Base-by-base conservation (phyloP, 805 yeast species). In the Yamadazyma ubonensis region DNA sequence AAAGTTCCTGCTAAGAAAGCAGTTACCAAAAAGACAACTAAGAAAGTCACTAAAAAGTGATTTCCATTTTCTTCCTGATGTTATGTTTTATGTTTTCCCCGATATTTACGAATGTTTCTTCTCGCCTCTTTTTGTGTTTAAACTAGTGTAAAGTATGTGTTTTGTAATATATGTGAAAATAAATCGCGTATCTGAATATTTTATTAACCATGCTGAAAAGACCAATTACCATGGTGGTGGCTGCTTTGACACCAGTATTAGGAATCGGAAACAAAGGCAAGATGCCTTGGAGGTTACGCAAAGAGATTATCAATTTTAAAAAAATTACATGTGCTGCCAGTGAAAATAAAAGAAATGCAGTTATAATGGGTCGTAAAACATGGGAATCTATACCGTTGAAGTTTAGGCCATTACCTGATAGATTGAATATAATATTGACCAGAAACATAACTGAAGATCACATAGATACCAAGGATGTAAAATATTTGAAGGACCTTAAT, bases 361-460 rank as follows among this genome's bases (percentile, higher is more conserved):
- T 93, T 10, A 73, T 93, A 3, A 93, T 93, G 99, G 99, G 99
- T 10, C 74, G 97, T 43, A 85, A 81, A 55, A 91, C 98, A 2
- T 93, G 97, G 96, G 93, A 89, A 22, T 86, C 96, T 6, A 90
- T 93, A 22, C 98, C 99, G 0, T 45, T 62, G 1, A 81, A 75
- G 56, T 93, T 88, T 63, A 70, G 96, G 46, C 99, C 99, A 0
- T 70, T 93, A 32, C 81, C 83, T 2, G 78, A 71, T 35, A 73
- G 99, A 42, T 41, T 79, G 19, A 93, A 93, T 58, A 78, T 89
- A 10, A 79, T 93, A 0, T 63, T 93, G 8, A 83, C 95, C 18
- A 63, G 89, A 35, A 38, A n/a, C n/a, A 42, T 38, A 2, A 41
- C 40, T 25, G 51, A 46, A 11, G 42, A 33, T 16, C 35, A 39